Conservation (phyloP, 257 asterid genomes). For the Buddleja alternifolia region DNA sequence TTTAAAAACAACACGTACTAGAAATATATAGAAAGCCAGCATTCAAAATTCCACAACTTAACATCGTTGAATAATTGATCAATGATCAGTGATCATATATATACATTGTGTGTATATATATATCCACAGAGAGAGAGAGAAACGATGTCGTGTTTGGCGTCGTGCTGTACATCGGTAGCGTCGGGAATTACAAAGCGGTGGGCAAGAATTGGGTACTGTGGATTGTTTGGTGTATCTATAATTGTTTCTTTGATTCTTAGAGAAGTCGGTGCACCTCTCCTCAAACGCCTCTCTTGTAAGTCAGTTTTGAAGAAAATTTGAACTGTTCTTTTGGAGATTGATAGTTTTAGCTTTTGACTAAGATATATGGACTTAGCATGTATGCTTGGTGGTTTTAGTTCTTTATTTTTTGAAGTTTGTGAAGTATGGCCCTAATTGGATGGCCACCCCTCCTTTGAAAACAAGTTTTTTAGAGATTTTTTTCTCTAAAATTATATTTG, state of each 20-base stretch:
- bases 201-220: slow-evolving; percentile 86
- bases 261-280: slow-evolving; percentile 77
- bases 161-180: slow-evolving; percentile 90
- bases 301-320: background rate
- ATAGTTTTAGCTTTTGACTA: background rate
- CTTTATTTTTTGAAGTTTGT: slow-evolving; percentile 5
- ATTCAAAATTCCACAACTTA: no score
- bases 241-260: slow-evolving; percentile 85
- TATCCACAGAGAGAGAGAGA: slow-evolving; percentile 11
- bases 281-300: slow-evolving; percentile 70
- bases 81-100: background rate
- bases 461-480: no score
- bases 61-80: slow-evolving; percentile 17
- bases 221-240: slow-evolving; percentile 74
- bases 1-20: no score
- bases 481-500: no score
- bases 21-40: no score
- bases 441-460: no score
- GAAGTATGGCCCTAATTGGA: slow-evolving; percentile 13
- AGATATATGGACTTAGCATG: slow-evolving; percentile 17
- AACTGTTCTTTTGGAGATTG: background rate
- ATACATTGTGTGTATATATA: background rate
- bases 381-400: slow-evolving; percentile 11
- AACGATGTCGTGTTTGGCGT: slow-evolving; percentile 82
- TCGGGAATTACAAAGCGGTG: slow-evolving; percentile 85